Conservation (phyloP, 805 yeast species). For the Trichomonascus vanleenenianus region DNA sequence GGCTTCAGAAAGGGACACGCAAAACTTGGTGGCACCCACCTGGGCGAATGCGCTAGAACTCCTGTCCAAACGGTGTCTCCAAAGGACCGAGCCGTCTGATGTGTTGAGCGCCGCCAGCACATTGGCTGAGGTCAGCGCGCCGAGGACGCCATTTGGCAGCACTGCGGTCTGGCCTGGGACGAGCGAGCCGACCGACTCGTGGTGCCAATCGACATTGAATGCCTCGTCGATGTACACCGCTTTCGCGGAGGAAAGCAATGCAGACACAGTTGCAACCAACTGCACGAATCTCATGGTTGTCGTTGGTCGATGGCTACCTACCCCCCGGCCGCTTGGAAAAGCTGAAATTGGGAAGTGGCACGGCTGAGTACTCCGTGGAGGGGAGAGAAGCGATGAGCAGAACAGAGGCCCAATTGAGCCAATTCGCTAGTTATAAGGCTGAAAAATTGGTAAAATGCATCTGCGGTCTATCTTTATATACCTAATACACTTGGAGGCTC, state of each 20-base stretch:
- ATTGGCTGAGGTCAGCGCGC: slow-evolving; percentile 13
- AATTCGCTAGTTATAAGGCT: too few relatives aligned
- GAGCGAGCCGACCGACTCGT: slow-evolving; percentile 21
- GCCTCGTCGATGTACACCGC: slow-evolving; percentile 32
- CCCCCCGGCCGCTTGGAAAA: too few relatives aligned
- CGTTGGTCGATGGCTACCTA: too few relatives aligned
- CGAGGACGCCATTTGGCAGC: slow-evolving; percentile 12
- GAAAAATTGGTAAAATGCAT: too few relatives aligned
- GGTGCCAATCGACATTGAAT: slow-evolving; percentile 27
- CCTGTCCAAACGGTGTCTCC: slow-evolving; percentile 20
- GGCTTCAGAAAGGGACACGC: neutral
- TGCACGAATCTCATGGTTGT: too few relatives aligned
- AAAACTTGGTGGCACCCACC: neutral
- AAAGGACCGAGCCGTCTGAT: slow-evolving; percentile 20
- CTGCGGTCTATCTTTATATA: too few relatives aligned
- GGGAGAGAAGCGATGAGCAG: too few relatives aligned
- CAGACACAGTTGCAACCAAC: too few relatives aligned
- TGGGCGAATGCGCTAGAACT: neutral
- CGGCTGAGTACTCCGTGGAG: too few relatives aligned
- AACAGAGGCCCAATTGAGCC: too few relatives aligned
- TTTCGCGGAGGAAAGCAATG: neutral
- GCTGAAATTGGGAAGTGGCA: too few relatives aligned
- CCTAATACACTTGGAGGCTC: too few relatives aligned
- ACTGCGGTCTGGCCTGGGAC: neutral
- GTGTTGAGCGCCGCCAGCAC: slow-evolving; percentile 20